A percentile compares a stretch with the other conserved stretches of the same genome.
Evolutionary conservation across 768 basidiomycete genomes (phyloP).

Genomic region (Suillus ampliporus): DNA sequence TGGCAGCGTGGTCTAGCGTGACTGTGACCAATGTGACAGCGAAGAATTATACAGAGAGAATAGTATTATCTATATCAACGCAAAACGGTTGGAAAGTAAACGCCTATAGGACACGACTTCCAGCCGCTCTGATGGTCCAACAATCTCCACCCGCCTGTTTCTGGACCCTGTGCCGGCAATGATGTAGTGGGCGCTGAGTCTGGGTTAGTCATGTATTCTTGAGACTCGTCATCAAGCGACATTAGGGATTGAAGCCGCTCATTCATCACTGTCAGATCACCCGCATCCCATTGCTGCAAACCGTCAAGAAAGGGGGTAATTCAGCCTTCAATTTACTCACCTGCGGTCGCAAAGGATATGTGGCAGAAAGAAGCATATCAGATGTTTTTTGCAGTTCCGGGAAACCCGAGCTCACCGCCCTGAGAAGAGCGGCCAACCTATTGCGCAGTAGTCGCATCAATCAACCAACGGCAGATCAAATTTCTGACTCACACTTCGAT

Average conservation of each 20-base stretch:
- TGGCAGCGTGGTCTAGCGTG: constrained; percentile 32
- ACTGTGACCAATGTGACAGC: constrained; percentile 2
- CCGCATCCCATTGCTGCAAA: constrained; percentile 55
- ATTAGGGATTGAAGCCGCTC: constrained; percentile 51
- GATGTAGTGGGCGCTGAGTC: background rate
- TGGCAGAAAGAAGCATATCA: constrained; percentile 21
- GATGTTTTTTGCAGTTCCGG: constrained; percentile 25
- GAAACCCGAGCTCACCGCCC: constrained; percentile 24
- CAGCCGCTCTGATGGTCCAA: constrained; percentile 52
- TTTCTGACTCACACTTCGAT: constrained; percentile 39
- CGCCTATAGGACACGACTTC: constrained; percentile 74
- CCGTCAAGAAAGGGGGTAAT: constrained; percentile 6
- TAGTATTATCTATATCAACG: constrained; percentile 2
- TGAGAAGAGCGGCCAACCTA: constrained; percentile 30
- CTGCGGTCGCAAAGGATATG: constrained; percentile 14
- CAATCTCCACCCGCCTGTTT: constrained; percentile 56
- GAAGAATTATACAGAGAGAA: constrained; percentile 11
- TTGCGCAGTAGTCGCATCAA: constrained; percentile 11
- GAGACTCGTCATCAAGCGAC: constrained; percentile 19
- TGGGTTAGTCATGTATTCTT: constrained; percentile 12
- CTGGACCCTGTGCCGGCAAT: constrained; percentile 7
- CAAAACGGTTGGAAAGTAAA: constrained; percentile 36
- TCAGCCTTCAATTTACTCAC: constrained; percentile 18
- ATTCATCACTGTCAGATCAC: constrained; percentile 60
- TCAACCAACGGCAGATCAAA: background rate